Conservation (phyloP, 139 green algal genomes). For the Spirogloea muscicola region DNA sequence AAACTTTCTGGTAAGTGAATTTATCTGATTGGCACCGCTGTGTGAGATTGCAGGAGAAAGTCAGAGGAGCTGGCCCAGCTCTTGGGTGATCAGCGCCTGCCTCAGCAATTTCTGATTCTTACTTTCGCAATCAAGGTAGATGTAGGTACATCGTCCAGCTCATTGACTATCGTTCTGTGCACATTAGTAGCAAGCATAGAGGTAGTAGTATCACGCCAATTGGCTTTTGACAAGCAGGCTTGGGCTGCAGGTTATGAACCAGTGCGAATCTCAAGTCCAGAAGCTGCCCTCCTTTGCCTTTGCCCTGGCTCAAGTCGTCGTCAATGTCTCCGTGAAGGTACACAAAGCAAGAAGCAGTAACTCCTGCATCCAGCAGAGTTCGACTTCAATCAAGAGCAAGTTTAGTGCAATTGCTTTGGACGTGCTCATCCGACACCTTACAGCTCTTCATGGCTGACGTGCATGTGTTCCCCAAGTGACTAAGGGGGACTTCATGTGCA, state of each 20-base stretch:
- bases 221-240: background rate
- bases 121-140: slow-evolving; percentile 10
- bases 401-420: too few relatives aligned
- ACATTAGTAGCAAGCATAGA: background rate
- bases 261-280: slow-evolving; percentile 50
- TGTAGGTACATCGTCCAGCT: background rate
- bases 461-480: too few relatives aligned
- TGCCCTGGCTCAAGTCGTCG: slow-evolving; percentile 42
- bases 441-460: too few relatives aligned
- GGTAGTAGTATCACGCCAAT: background rate
- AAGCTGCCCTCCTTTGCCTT: slow-evolving; percentile 52
- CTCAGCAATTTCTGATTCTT: slow-evolving; percentile 10
- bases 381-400: too few relatives aligned
- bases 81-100: background rate
- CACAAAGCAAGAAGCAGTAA: too few relatives aligned
- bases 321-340: slow-evolving; percentile 23
- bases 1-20: background rate
- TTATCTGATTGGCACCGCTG: too few relatives aligned
- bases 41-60: background rate
- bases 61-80: slow-evolving; percentile 9
- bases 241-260: slow-evolving; percentile 29
- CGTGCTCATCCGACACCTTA: too few relatives aligned
- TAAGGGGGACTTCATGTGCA: too few relatives aligned
- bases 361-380: too few relatives aligned
- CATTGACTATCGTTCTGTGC: background rate